Percentiles rank a stretch among this genome's conserved stretches.
These are phyloP conservation scores for Ascochyta rabiei DNA, from an alignment of 2,329 filamentous ascomycete species.

Conservation along the genomic window DNA sequence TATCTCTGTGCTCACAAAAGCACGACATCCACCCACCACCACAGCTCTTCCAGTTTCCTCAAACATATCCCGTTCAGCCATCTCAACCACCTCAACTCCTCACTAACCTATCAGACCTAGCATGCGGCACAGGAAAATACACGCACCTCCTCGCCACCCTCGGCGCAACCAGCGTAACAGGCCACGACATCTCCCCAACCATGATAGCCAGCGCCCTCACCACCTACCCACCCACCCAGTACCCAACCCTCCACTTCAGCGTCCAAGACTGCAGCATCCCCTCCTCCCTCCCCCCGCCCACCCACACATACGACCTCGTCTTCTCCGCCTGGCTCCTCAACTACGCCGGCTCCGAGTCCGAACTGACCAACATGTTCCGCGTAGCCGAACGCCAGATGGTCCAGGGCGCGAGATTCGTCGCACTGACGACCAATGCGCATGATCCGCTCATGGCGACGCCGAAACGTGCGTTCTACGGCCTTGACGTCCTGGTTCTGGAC, in stretches of 20 bases:
- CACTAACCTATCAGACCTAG: slow-evolving; percentile 32
- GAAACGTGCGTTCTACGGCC: slow-evolving; percentile 33
- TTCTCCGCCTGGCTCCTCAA: slow-evolving; percentile 44
- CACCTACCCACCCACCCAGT: slow-evolving; percentile 19
- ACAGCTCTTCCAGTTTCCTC: too few relatives aligned
- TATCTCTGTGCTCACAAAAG: too few relatives aligned
- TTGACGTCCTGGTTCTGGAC: slow-evolving; percentile 31
- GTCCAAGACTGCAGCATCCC: slow-evolving; percentile 35
- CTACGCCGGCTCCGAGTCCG: slow-evolving; percentile 32
- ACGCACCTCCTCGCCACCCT: slow-evolving; percentile 29
- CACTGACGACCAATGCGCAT: slow-evolving; percentile 33
- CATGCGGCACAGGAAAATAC: slow-evolving; percentile 40
- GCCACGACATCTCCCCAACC: slow-evolving; percentile 37
- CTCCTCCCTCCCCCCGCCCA: not conserved
- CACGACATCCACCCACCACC: too few relatives aligned
- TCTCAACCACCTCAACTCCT: not conserved
- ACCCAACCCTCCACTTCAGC: slow-evolving; percentile 27
- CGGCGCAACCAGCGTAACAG: slow-evolving; percentile 27
- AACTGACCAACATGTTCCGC: slow-evolving; percentile 32
- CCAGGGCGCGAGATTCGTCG: slow-evolving; percentile 25
- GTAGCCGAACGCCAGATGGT: slow-evolving; percentile 28
- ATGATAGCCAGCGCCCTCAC: slow-evolving; percentile 33
- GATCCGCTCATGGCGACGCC: slow-evolving; percentile 22
- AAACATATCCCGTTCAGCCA: too few relatives aligned
- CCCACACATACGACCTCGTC: slow-evolving; percentile 28